A percentile compares a stretch with the other conserved stretches of the same genome.
Conservation (phyloP, 2,329 filamentous ascomycete genomes). For the Penicillium aurantiogriseum region DNA sequence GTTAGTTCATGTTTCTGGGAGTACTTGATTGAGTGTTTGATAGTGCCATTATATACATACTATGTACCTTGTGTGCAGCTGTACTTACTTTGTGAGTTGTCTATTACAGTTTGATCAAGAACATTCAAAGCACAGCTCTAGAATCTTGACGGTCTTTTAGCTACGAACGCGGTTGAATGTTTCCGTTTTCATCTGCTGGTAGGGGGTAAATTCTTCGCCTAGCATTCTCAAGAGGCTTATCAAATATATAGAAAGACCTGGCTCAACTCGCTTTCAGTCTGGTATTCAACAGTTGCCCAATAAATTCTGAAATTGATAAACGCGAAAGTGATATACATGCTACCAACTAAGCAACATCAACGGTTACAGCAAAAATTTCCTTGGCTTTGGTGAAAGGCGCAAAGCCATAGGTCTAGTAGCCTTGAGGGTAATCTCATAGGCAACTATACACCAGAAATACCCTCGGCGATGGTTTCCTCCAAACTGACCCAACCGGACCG, state of each 20-base stretch:
- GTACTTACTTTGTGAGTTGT: background rate
- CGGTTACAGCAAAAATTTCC: background rate
- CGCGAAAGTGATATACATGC: background rate
- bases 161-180: background rate
- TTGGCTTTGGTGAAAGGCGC: conserved; percentile 21
- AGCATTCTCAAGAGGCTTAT: too few species aligned
- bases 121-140: background rate
- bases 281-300: background rate
- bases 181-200: background rate
- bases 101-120: background rate
- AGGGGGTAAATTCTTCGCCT: background rate
- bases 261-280: background rate
- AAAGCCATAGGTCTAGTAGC: conserved; percentile 26
- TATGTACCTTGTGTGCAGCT: background rate
- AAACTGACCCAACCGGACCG: too few species aligned
- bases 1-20: background rate
- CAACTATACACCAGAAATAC: too few species aligned
- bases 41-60: background rate
- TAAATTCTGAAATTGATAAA: background rate
- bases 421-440: conserved; percentile 16
- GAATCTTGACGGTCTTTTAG: background rate
- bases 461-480: too few species aligned
- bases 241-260: background rate
- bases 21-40: background rate
- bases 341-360: background rate